Evolutionary conservation across 164 flowering plant genomes (phyloP), one percentile per base, ranked within the genome.

Genomic region (Aristolochia fimbriata): DNA sequence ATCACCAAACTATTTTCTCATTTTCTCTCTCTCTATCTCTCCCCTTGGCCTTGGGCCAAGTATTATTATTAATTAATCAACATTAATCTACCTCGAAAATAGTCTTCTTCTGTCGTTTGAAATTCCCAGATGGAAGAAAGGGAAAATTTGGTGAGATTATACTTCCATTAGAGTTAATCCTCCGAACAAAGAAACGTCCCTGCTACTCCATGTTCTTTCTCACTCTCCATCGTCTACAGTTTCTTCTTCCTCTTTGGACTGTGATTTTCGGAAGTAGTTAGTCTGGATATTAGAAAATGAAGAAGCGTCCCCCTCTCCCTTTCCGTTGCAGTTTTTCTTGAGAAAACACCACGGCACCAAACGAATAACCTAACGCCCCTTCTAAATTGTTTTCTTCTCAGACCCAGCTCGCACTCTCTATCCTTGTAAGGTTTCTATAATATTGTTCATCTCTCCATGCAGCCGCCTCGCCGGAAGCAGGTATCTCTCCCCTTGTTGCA

Each of bases 391-490:
- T 22, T 30, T 47, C 60, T 41, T 53, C 25, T 25, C 52, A 20
- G 1, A 17, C 19, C 65, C 48, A 41, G 53, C 30, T 57, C 43
- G 52, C 37, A 25, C 62, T 33, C 50, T 27, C 5, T 27, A 19
- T 30, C 60, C 22, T 27, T 27, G 30, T 4, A n/a, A 30, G 48
- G 23, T 14, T 57, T 27, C 16, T 43, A n/a, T n/a, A 19, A 15
- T 23, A 49, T 17, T 54, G 22, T 61, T n/a, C n/a, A n/a, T n/a
- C n/a, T n/a, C n/a, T n/a, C 62, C 62, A 85, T 87, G 90, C 86
- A 74, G 71, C 81, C 70, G 16, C 68, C 75, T 41, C 76, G 88
- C 61, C 77, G 92, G 46, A 92, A 84, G n/a, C n/a, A n/a, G 68
- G 24, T 74, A 7, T 57, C 78, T 25, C 62, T 67, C 21, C 60